These are phyloP conservation scores for Rutstroemia sp. DNA, from an alignment of 2,329 filamentous ascomycete species.

Conservation along the genomic window DNA sequence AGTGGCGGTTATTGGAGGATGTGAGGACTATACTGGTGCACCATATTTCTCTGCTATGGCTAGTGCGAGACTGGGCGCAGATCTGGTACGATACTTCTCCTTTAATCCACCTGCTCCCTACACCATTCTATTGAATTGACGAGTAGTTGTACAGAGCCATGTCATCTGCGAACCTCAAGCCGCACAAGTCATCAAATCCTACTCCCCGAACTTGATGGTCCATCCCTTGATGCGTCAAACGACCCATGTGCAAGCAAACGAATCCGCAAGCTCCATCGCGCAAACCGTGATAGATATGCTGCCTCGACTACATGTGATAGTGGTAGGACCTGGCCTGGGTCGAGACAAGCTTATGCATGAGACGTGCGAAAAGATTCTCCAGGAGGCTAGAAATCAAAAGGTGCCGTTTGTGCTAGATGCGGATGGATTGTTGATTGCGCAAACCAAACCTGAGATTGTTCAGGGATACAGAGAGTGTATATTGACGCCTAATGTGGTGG, in stretches of 20 bases:
- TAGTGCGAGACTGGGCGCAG: constrained; percentile 79
- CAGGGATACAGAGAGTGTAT: constrained; percentile 77
- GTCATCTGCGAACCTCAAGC: constrained; percentile 92
- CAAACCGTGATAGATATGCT: constrained; percentile 71
- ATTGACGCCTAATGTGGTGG: constrained; percentile 89
- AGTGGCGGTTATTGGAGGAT: constrained; percentile 89
- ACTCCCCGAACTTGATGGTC: constrained; percentile 97
- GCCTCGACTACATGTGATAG: constrained; percentile 79
- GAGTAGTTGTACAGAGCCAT: constrained; percentile 54
- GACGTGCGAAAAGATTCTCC: constrained; percentile 71
- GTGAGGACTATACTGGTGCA: constrained; percentile 92
- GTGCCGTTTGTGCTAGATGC: constrained; percentile 88
- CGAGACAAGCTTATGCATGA: constrained; percentile 86
- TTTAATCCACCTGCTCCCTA: too few relatives aligned
- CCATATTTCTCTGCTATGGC: constrained; percentile 99
- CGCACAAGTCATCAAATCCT: constrained; percentile 86
- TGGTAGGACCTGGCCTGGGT: constrained; percentile 87
- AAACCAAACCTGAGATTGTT: constrained; percentile 67
- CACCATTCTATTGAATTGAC: too few relatives aligned
- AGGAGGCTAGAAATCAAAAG: constrained; percentile 61
- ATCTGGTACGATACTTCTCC: constrained; percentile 59
- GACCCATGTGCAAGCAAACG: constrained; percentile 42
- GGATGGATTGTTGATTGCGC: constrained; percentile 75
- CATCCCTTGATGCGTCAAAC: constrained; percentile 89
- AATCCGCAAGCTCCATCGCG: constrained; percentile 54